Evolutionary conservation across 139 green algal species (phyloP), one percentile per base, ranked within the genome.

Genomic region (Yamagishiella unicocca): DNA sequence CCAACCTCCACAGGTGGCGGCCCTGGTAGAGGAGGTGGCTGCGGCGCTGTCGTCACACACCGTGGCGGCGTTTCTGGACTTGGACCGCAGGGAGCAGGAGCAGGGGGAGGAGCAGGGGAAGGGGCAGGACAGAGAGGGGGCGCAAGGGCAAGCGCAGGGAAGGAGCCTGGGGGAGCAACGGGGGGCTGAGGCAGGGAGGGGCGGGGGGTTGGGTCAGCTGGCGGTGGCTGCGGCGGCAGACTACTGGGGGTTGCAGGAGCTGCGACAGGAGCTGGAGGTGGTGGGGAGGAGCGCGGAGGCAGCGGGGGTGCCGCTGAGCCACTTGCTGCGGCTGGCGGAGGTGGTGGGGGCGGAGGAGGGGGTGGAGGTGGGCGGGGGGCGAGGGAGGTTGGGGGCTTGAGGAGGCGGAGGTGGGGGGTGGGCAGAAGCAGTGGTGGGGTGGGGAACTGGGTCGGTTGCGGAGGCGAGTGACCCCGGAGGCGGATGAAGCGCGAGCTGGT

Each of bases 241-340:
- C 29, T 61, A 22, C 5, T 29, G 27, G 25, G 27, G 5, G 42
- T 9, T 79, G 27, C 29, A 38, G 43, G 43, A 61, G 43, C 10
- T 42, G 27, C 27, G 72, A 9, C 43, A 61, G 9, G 72, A 79
- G 72, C 9, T 79, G 27, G 72, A 79, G 29, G 72, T 40, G 72
- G 72, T 79, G 72, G 33, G 27, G 72, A 3, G 72, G 27, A n/a
- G 27, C 7, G 43, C 72, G 10, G 72, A 79, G 43, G 72, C 72
- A 10, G 72, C 27, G 27, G 72, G 72, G 29, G 22, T 79, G 27
- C 42, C 72, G 27, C 27, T 79, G 25, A 29, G 43, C 42, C 4
- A 46, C 42, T 43, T 79, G 72, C 72, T 79, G 43, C 27, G 27
- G 29, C 27, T 61, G 43, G 72, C 72, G 31, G 72, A 79, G n/a